Conservation (phyloP, 1,284 basidiomycete genomes). For the Anthracocystis walkeri region DNA sequence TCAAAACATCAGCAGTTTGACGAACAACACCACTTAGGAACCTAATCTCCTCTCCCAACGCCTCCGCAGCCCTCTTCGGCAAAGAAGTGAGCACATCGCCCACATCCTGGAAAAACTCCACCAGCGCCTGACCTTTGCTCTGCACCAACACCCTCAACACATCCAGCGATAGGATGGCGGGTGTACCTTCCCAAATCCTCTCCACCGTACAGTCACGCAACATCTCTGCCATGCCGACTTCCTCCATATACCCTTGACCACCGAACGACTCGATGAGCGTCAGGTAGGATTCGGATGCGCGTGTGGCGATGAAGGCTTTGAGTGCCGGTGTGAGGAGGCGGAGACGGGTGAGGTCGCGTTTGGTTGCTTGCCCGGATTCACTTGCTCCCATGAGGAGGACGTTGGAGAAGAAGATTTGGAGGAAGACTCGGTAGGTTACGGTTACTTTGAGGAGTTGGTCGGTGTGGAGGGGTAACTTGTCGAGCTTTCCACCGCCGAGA, state of each 20-base stretch:
- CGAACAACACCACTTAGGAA: slow-evolving; percentile 16
- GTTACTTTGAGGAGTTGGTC: slow-evolving; percentile 73
- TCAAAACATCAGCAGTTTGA: slow-evolving; percentile 12
- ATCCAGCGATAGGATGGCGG: slow-evolving; percentile 78
- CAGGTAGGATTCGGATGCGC: slow-evolving; percentile 76
- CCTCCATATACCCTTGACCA: slow-evolving; percentile 85
- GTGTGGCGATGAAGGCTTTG: slow-evolving; percentile 80
- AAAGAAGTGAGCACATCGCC: slow-evolving; percentile 19
- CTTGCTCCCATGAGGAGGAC: slow-evolving; percentile 87
- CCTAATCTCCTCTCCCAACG: slow-evolving; percentile 18
- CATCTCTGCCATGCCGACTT: slow-evolving; percentile 72
- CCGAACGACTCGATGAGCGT: slow-evolving; percentile 81
- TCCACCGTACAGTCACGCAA: slow-evolving; percentile 80
- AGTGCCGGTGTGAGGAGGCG: slow-evolving; percentile 78
- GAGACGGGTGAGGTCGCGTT: slow-evolving; percentile 88
- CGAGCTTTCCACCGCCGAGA: slow-evolving; percentile 77
- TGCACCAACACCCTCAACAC: slow-evolving; percentile 74
- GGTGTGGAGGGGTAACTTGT: slow-evolving; percentile 61
- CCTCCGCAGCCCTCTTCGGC: neutral
- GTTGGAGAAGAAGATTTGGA: slow-evolving; percentile 90
- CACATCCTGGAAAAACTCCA: slow-evolving; percentile 70
- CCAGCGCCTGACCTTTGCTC: slow-evolving; percentile 70
- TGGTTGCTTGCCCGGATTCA: slow-evolving; percentile 93
- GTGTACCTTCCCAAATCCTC: slow-evolving; percentile 80
- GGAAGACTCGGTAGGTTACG: slow-evolving; percentile 73